phyloP scores from a whole-genome alignment of 331 rosid genomes.

The Pyracantha coccinea region DNA sequence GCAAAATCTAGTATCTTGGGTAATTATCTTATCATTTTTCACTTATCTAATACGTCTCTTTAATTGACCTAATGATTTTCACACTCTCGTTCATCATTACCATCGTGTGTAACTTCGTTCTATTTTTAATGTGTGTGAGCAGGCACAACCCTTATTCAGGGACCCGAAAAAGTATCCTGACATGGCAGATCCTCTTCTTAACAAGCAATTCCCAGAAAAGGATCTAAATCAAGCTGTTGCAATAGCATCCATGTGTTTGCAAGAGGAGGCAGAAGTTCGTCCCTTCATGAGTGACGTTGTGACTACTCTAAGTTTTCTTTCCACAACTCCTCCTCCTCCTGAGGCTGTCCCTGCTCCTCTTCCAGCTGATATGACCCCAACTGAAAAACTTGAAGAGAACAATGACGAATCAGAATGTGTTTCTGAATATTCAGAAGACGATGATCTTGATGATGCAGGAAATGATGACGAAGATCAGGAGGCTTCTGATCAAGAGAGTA shows the following conservation, averaged over 20 bases:
- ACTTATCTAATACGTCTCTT: not conserved
- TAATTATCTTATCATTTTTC: constrained; percentile 12
- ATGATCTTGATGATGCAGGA: not conserved
- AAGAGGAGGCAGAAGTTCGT: constrained; percentile 77
- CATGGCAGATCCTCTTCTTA: constrained; percentile 62
- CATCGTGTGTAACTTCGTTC: not conserved
- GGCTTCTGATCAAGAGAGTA: constrained; percentile 18
- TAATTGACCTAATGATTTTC: not conserved
- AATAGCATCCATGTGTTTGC: constrained; percentile 91
- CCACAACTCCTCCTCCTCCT: constrained; percentile 32
- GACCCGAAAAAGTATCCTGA: constrained; percentile 71
- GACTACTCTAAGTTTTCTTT: constrained; percentile 67
- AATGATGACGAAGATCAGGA: constrained; percentile 3
- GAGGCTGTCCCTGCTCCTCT: constrained; percentile 15
- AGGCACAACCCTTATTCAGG: constrained; percentile 80
- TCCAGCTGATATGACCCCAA: constrained; percentile 9
- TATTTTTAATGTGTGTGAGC: constrained; percentile 10
- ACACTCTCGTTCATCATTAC: not conserved
- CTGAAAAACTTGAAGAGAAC: not conserved
- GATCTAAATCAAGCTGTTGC: constrained; percentile 90
- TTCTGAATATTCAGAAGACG: constrained; percentile 12
- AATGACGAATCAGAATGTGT: not conserved
- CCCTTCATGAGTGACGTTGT: constrained; percentile 88
- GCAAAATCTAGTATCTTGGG: constrained; percentile 93
- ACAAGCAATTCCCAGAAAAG: constrained; percentile 51